phyloP scores from a whole-genome alignment of 257 asterid species.

The Nicotiana noctiflora region DNA sequence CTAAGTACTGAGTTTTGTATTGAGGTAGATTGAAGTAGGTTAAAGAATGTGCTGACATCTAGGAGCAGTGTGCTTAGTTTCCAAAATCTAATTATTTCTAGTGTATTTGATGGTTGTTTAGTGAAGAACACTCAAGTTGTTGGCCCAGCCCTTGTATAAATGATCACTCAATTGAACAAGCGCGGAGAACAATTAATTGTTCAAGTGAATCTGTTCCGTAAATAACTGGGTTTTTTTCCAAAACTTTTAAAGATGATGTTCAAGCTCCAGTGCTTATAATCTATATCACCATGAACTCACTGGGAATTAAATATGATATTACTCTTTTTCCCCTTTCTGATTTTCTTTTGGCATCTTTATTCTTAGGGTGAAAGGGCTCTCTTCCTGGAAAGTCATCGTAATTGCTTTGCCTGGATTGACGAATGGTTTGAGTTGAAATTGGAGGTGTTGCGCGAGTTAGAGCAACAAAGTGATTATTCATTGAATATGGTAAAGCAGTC shows the following conservation, averaged over 20 bases:
- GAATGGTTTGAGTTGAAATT: constrained; percentile 72
- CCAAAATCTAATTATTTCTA: not conserved
- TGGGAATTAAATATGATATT: not conserved
- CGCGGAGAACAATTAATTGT: not conserved
- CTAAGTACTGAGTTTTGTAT: not conserved
- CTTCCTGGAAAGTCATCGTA: constrained; percentile 77
- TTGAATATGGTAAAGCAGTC: constrained; percentile 48
- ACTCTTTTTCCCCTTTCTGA: not conserved
- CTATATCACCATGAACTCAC: not conserved
- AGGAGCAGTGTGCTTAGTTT: not conserved
- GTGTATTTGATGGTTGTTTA: not conserved
- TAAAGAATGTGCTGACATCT: constrained; percentile 2
- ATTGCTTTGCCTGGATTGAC: constrained; percentile 78
- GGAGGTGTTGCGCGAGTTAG: constrained; percentile 79
- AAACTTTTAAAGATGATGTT: not conserved
- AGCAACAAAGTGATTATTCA: constrained; percentile 63
- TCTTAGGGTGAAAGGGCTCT: constrained; percentile 86
- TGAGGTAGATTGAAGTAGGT: not conserved
- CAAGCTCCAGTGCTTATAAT: not conserved
- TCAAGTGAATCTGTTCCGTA: not conserved
- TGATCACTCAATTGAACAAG: not conserved
- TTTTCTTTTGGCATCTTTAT: not conserved
- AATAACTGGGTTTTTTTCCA: not conserved
- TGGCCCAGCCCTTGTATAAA: not conserved
- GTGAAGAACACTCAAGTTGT: not conserved